phyloP scores from a whole-genome alignment of 2,329 filamentous ascomycete species.

The Talaromyces sp. region DNA sequence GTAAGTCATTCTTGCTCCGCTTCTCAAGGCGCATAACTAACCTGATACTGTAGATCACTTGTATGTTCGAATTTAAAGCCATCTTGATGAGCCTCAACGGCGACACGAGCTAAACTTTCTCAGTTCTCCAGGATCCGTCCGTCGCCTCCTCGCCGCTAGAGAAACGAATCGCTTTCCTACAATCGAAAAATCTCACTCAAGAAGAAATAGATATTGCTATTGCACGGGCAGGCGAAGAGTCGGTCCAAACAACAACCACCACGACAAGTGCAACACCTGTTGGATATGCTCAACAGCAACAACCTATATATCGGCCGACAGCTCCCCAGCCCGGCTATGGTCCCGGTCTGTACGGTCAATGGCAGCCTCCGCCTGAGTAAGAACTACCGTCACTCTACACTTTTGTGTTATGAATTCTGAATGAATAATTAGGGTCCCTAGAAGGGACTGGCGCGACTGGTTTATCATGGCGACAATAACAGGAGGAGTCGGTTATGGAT shows the following conservation, averaged over 20 bases:
- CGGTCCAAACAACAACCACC: conserved; percentile 37
- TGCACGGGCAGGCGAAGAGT: conserved; percentile 65
- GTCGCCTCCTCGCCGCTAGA: conserved; percentile 87
- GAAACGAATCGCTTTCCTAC: conserved; percentile 86
- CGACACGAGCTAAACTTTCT: conserved; percentile 7
- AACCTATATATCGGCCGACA: conserved; percentile 38
- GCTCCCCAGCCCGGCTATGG: conserved; percentile 47
- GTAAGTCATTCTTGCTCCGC: conserved; percentile 40
- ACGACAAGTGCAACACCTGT: conserved; percentile 48
- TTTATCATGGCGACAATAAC: conserved; percentile 99
- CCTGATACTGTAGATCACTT: conserved; percentile 44
- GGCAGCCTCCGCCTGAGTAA: conserved; percentile 55
- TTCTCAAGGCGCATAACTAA: conserved; percentile 6
- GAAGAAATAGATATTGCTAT: conserved; percentile 89
- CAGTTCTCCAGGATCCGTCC: conserved; percentile 90
- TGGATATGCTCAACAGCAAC: conserved; percentile 46
- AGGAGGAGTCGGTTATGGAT: conserved; percentile 80
- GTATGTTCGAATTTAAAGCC: conserved; percentile 37
- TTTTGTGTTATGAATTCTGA: not conserved
- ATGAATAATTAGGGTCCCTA: conserved; percentile 52
- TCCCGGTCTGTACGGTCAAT: conserved; percentile 53
- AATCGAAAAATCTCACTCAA: conserved; percentile 94
- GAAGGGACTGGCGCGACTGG: conserved; percentile 95
- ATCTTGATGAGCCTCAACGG: not conserved
- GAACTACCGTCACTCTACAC: conserved; percentile 18